phyloP scores from a whole-genome alignment of 1,284 basidiomycete genomes.

The Coniferiporia weirii region DNA sequence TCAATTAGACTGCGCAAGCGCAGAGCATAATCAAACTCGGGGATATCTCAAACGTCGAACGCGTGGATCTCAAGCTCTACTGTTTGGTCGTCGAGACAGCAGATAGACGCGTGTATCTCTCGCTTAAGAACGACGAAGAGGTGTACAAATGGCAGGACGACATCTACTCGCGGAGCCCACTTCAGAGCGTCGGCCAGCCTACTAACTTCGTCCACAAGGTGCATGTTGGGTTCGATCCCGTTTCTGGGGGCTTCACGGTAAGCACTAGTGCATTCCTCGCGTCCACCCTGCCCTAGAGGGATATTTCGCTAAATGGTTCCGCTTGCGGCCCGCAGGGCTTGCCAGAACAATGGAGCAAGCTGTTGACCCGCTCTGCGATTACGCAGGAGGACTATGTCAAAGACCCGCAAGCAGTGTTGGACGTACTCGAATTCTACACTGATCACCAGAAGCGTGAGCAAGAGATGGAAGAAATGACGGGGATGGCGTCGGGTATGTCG shows the following conservation, averaged over 20 bases:
- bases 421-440: constrained; percentile 98
- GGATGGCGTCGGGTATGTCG: constrained; percentile 25
- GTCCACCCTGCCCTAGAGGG: not conserved
- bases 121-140: constrained; percentile 91
- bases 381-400: constrained; percentile 97
- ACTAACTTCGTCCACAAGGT: constrained; percentile 99
- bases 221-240: constrained; percentile 95
- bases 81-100: constrained; percentile 84
- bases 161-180: constrained; percentile 86
- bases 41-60: constrained; percentile 84
- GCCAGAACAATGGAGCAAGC: constrained; percentile 94
- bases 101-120: constrained; percentile 73
- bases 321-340: constrained; percentile 57
- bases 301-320: too few relatives aligned
- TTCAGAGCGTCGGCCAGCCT: constrained; percentile 90
- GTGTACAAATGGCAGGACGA: constrained; percentile 97
- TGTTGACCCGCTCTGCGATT: constrained; percentile 94
- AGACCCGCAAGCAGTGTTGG: constrained; percentile 94
- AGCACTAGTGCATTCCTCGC: constrained; percentile 24
- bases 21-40: constrained; percentile 67
- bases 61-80: constrained; percentile 91
- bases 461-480: constrained; percentile 71
- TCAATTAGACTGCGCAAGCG: constrained; percentile 49
- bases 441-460: constrained; percentile 93
- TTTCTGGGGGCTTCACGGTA: constrained; percentile 90